Base-by-base conservation (phyloP, 371 early-diverging fungal species). In the Rhizomucor pusillus region DNA sequence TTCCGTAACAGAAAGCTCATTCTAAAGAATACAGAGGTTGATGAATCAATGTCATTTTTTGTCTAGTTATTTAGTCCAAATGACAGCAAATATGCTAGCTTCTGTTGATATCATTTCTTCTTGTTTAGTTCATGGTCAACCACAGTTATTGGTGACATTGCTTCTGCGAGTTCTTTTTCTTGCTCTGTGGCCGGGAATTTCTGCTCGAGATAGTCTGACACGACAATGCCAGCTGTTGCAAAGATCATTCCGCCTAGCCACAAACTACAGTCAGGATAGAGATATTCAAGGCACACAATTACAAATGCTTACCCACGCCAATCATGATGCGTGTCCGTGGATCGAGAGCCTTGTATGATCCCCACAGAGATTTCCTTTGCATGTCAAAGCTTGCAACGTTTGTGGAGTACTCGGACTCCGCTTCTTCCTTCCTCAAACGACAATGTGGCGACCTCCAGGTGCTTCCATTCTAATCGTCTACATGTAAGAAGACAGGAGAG, bases 361-460 rank as follows among this genome's bases (percentile, higher is more conserved):
- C 70, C 75, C 73, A 78, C 53, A 78, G 54, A 3, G 71, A 67
- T 59, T 78, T 78, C 46, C 71, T 63, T 59, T 78, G 79, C 79
- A 78, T 78, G 35, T 37, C 37, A 37, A 37, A 14, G 37, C 37
- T 11, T 37, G 37, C 37, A 37, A 37, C 37, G n/a, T n/a, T n/a
- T n/a, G n/a, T n/a, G n/a, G n/a, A n/a, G n/a, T n/a, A n/a, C n/a
- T n/a, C n/a, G n/a, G n/a, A n/a, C n/a, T n/a, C n/a, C n/a, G n/a
- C n/a, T n/a, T n/a, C n/a, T n/a, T n/a, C n/a, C n/a, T n/a, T n/a
- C n/a, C n/a, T n/a, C n/a, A n/a, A n/a, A n/a, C n/a, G n/a, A n/a
- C n/a, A n/a, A n/a, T n/a, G n/a, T n/a, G n/a, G n/a, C n/a, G n/a
- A n/a, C n/a, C n/a, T n/a, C n/a, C n/a, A n/a, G n/a, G n/a, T n/a